These are phyloP conservation scores for Mycena amicta DNA, from an alignment of 768 basidiomycete species.

Conservation along the genomic window DNA sequence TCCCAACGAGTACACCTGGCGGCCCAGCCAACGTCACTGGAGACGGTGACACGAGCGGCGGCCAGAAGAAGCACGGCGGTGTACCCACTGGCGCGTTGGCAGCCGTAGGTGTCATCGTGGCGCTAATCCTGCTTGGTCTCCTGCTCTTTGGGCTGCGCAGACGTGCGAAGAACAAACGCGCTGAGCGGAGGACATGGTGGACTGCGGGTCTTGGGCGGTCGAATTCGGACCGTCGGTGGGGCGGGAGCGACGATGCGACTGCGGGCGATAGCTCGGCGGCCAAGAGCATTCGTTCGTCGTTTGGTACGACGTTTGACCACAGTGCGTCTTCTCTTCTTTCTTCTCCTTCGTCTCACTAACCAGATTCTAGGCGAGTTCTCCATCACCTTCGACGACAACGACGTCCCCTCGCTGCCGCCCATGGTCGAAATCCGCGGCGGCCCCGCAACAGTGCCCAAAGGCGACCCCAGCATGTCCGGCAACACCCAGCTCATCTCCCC, in stretches of 20 bases:
- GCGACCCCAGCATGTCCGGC: conserved; percentile 15
- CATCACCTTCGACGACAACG: conserved; percentile 19
- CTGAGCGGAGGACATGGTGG: conserved; percentile 9
- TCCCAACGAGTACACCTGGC: conserved; percentile 13
- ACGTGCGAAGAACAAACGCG: conserved; percentile 12
- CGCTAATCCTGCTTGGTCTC: conserved; percentile 1
- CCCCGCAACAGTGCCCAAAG: conserved; percentile 23
- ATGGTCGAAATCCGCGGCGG: conserved; percentile 56
- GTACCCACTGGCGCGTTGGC: conserved; percentile 3
- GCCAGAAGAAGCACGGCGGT: conserved; percentile 10
- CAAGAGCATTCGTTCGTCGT: conserved; percentile 18
- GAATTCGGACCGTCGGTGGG: not conserved
- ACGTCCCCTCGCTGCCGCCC: conserved; percentile 41
- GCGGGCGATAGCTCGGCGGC: conserved; percentile 7
- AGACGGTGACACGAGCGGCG: not conserved
- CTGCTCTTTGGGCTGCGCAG: conserved; percentile 7
- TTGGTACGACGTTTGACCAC: conserved; percentile 24
- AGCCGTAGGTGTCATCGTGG: conserved; percentile 9
- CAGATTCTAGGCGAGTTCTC: conserved; percentile 17
- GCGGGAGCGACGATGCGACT: conserved; percentile 16
- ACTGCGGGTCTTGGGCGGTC: not conserved
- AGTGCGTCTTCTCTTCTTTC: conserved; percentile 1
- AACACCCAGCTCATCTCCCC: conserved; percentile 19
- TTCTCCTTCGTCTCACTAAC: not conserved
- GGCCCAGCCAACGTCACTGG: conserved; percentile 7